Conservation (phyloP, 352 stramenopile genomes). For the Phytophthora melonis region DNA sequence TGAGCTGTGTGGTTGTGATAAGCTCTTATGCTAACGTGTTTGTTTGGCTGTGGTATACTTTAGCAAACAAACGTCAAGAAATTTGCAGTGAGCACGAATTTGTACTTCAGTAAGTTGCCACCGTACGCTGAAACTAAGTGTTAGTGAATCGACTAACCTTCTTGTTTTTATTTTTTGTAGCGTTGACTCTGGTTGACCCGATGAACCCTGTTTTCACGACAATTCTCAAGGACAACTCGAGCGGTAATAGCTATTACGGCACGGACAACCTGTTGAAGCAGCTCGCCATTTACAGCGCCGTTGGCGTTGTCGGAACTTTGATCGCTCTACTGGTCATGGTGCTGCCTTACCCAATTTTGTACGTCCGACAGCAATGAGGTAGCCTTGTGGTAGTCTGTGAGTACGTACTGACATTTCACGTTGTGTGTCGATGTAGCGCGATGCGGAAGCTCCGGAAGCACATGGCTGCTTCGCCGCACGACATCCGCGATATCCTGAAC, state of each 20-base stretch:
- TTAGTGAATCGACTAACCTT: neutral
- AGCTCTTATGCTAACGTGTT: constrained; percentile 2
- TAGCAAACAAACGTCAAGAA: constrained; percentile 79
- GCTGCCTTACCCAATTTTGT: constrained; percentile 73
- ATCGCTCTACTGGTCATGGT: constrained; percentile 70
- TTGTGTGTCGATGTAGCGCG: constrained; percentile 35
- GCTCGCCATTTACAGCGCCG: constrained; percentile 69
- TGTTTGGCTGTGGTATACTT: neutral
- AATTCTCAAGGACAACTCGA: constrained; percentile 57
- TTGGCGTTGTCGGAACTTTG: constrained; percentile 73
- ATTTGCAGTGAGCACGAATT: constrained; percentile 77
- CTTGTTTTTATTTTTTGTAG: constrained; percentile 31
- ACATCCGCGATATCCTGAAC: constrained; percentile 81
- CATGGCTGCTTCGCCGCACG: constrained; percentile 57
- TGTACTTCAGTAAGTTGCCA: constrained; percentile 76
- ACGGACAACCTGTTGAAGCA: constrained; percentile 71
- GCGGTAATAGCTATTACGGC: constrained; percentile 54
- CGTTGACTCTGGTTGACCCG: constrained; percentile 66
- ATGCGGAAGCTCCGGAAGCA: constrained; percentile 61
- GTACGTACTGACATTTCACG: constrained; percentile 20
- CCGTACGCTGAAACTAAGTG: neutral
- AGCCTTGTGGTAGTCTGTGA: neutral
- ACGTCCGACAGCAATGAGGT: constrained; percentile 12
- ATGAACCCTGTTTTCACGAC: constrained; percentile 77
- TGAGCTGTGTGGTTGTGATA: neutral